Conservation (phyloP, 352 stramenopile species). For the Globisporangium middletonii region DNA sequence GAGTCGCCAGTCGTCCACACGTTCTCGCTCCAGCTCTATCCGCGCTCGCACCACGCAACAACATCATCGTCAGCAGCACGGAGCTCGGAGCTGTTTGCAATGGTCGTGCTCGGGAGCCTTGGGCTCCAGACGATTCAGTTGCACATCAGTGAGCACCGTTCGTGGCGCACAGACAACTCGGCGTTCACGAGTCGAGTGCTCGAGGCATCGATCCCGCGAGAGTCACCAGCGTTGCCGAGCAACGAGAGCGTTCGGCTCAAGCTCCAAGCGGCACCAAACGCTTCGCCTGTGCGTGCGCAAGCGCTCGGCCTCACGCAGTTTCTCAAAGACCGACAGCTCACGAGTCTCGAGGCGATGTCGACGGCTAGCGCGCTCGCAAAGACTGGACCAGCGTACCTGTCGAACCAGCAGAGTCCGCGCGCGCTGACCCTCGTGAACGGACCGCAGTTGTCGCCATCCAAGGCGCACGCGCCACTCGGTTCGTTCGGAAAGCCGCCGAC, state of each 20-base stretch:
- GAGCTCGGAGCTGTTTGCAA: conserved; percentile 21
- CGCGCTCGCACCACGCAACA: conserved; percentile 2
- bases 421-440: not conserved
- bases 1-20: conserved; percentile 34
- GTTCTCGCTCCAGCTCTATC: conserved; percentile 24
- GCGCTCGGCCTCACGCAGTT: conserved; percentile 6
- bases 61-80: not conserved
- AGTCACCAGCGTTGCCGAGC: not conserved
- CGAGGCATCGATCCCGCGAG: conserved; percentile 9
- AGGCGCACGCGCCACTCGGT: conserved; percentile 6
- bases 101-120: conserved; percentile 24
- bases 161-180: conserved; percentile 22
- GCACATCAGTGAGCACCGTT: conserved; percentile 18
- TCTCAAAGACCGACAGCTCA: conserved; percentile 9
- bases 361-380: too few relatives aligned
- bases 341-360: too few relatives aligned
- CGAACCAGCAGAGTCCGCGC: conserved; percentile 2
- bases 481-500: conserved; percentile 2
- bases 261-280: conserved; percentile 1
- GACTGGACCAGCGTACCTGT: not conserved
- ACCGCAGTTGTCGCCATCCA: not conserved
- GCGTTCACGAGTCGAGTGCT: conserved; percentile 22
- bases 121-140: conserved; percentile 24
- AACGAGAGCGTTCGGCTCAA: conserved; percentile 1
- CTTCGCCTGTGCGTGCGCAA: not conserved